Conservation (phyloP, 495 filamentous ascomycete species). For the Neurospora sublineolata region DNA sequence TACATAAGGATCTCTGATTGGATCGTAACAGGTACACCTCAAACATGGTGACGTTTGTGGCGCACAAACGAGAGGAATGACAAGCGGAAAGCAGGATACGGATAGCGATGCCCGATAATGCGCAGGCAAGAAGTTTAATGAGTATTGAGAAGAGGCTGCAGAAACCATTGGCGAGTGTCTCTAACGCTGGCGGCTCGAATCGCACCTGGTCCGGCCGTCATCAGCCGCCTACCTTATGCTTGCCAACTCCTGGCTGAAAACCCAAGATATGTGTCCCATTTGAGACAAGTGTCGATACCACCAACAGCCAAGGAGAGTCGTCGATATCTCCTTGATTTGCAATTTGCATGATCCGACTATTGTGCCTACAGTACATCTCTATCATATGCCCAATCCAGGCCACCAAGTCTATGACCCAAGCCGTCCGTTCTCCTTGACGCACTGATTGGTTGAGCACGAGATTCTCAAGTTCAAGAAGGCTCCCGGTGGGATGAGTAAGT, state of each 20-base stretch:
- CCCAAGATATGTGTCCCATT: neutral
- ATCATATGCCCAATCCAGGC: neutral
- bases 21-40: too few species aligned
- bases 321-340: neutral
- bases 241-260: neutral
- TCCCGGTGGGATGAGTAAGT: neutral
- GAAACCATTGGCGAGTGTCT: neutral
- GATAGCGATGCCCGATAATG: too few species aligned
- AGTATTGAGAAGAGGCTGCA: neutral
- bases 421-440: too few species aligned
- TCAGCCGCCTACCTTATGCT: neutral
- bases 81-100: too few species aligned
- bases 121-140: accelerated
- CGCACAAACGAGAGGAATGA: too few species aligned
- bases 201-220: too few species aligned
- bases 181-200: neutral
- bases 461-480: neutral
- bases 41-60: too few species aligned
- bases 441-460: neutral
- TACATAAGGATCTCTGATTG: too few species aligned
- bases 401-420: too few species aligned
- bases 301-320: neutral
- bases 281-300: neutral
- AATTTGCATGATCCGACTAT: neutral
- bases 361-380: too few species aligned